phyloP scores from a whole-genome alignment of 192 early-diverging fungal species.

The Coemansia sp. region DNA sequence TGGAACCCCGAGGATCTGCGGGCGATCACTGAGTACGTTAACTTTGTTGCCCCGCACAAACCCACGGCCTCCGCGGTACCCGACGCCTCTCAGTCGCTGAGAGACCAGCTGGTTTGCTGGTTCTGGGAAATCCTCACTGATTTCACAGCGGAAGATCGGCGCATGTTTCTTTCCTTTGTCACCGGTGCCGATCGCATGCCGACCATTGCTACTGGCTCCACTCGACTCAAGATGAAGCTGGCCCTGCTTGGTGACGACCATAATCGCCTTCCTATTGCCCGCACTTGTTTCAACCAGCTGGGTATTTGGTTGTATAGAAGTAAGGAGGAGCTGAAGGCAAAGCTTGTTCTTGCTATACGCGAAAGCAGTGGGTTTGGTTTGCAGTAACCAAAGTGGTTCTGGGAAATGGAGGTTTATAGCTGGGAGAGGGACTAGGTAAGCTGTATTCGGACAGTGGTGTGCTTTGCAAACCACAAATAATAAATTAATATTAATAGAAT shows the following conservation, averaged over 20 bases:
- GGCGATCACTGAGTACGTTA: slow-evolving; percentile 54
- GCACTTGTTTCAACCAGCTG: slow-evolving; percentile 94
- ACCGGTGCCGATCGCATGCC: slow-evolving; percentile 94
- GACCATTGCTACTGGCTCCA: slow-evolving; percentile 59
- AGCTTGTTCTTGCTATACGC: slow-evolving; percentile 70
- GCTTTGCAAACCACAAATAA: no score
- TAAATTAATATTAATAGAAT: no score
- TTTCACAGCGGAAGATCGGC: slow-evolving; percentile 66
- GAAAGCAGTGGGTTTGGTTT: slow-evolving; percentile 82
- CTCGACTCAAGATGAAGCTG: slow-evolving; percentile 63
- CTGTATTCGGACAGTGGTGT: no score
- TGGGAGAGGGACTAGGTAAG: no score
- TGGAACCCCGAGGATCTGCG: slow-evolving; percentile 37
- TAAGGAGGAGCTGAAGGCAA: slow-evolving; percentile 65
- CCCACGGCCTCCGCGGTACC: background rate
- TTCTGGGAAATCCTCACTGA: slow-evolving; percentile 81
- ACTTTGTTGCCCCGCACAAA: slow-evolving; percentile 19
- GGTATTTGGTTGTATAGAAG: slow-evolving; percentile 76
- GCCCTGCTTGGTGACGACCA: slow-evolving; percentile 65
- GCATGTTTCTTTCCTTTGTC: slow-evolving; percentile 81
- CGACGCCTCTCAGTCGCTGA: background rate
- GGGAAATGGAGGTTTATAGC: no score
- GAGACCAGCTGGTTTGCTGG: slow-evolving; percentile 58
- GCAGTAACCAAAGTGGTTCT: slow-evolving; percentile 38
- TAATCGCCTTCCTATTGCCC: slow-evolving; percentile 79